Conservation (phyloP, 2,329 filamentous ascomycete species). For the Clonostachys byssicola region DNA sequence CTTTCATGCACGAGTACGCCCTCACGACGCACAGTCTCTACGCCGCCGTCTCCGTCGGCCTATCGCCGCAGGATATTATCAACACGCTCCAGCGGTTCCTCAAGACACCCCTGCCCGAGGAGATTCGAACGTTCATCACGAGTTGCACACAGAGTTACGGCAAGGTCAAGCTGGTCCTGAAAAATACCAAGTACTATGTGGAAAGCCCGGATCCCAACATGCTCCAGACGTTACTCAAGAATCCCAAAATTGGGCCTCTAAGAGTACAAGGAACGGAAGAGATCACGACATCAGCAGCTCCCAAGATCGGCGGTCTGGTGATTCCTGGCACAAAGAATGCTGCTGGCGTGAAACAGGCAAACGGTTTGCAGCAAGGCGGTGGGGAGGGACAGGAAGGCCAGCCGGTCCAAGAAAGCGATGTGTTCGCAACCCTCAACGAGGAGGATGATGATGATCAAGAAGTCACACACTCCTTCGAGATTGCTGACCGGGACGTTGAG, state of each 20-base stretch:
- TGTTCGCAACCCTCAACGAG: conserved; percentile 72
- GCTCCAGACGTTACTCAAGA: conserved; percentile 80
- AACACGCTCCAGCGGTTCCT: conserved; percentile 80
- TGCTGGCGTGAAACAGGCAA: conserved; percentile 76
- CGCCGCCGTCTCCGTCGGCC: conserved; percentile 90
- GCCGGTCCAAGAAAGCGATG: conserved; percentile 56
- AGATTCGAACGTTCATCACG: conserved; percentile 72
- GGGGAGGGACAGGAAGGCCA: conserved; percentile 38
- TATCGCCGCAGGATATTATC: conserved; percentile 86
- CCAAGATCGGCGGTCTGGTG: conserved; percentile 81
- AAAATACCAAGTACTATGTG: conserved; percentile 90
- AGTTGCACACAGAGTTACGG: conserved; percentile 87
- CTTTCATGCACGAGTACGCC: conserved; percentile 88
- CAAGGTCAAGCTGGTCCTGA: conserved; percentile 91
- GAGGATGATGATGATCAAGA: conserved; percentile 85
- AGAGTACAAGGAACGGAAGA: conserved; percentile 69
- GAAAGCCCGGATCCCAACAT: conserved; percentile 87
- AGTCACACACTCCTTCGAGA: conserved; percentile 90
- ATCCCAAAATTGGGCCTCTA: conserved; percentile 75
- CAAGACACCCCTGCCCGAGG: conserved; percentile 81
- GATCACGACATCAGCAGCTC: conserved; percentile 76
- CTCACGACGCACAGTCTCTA: conserved; percentile 92
- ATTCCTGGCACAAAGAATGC: conserved; percentile 95
- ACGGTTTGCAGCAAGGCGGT: conserved; percentile 22
- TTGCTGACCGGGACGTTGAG: conserved; percentile 77